Conservation (phyloP, 2,329 filamentous ascomycete genomes). For the Aureobasidium sp. region DNA sequence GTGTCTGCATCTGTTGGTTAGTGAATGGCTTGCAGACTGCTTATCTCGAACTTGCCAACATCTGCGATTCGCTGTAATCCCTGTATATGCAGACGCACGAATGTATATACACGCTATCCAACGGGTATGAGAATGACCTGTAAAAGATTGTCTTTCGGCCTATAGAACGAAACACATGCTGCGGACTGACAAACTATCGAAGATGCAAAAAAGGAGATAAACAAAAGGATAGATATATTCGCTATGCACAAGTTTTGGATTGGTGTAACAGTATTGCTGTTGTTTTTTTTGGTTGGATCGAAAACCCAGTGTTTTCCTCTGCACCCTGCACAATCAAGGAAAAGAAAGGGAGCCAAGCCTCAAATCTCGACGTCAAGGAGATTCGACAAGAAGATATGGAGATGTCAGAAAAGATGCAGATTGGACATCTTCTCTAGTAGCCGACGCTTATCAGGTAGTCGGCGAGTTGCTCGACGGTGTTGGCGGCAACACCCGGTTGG, state of each 20-base stretch:
- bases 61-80: too few species aligned
- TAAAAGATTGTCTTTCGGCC: background rate
- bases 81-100: too few species aligned
- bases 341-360: background rate
- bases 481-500: constrained; percentile 65
- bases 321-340: constrained; percentile 11
- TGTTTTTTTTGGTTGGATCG: background rate
- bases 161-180: background rate
- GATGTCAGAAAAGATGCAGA: background rate
- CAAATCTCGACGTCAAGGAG: constrained; percentile 4
- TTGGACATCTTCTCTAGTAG: constrained; percentile 50
- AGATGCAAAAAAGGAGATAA: background rate
- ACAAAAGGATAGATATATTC: constrained; percentile 2
- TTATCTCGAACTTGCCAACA: too few species aligned
- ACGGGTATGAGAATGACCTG: too few species aligned
- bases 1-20: too few species aligned
- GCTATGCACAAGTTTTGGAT: constrained; percentile 12
- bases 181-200: background rate
- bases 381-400: background rate
- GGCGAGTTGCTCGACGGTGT: constrained; percentile 71
- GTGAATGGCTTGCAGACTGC: too few species aligned
- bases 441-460: constrained; percentile 74
- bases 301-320: background rate
- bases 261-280: background rate
- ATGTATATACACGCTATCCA: too few species aligned